These are phyloP conservation scores for Wickerhamiella galacta DNA, from an alignment of 805 yeast genomes.

Conservation along the genomic window DNA sequence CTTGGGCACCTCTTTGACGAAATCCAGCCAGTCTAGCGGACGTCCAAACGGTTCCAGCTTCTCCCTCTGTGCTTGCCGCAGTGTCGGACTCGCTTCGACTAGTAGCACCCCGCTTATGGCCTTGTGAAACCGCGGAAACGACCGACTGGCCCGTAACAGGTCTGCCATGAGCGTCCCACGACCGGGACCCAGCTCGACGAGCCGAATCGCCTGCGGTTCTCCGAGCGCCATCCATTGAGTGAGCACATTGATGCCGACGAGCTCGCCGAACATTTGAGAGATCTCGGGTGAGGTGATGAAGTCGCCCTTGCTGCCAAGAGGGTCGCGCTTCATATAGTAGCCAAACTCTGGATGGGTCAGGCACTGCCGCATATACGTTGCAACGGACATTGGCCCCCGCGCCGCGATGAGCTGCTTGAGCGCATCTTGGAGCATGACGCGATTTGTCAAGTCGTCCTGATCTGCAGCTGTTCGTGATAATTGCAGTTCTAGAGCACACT, in stretches of 20 bases:
- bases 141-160: slow-evolving; percentile 25
- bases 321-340: slow-evolving; percentile 63
- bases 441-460: neutral
- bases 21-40: slow-evolving; percentile 25
- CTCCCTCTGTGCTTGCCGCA: slow-evolving; percentile 39
- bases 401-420: slow-evolving; percentile 23
- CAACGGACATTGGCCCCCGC: slow-evolving; percentile 61
- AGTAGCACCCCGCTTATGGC: slow-evolving; percentile 28
- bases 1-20: slow-evolving; percentile 19
- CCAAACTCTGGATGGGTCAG: slow-evolving; percentile 63
- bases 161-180: slow-evolving; percentile 65
- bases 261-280: slow-evolving; percentile 74
- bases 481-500: neutral
- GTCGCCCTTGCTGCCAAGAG: slow-evolving; percentile 54
- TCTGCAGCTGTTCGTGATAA: too few species aligned
- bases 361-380: slow-evolving; percentile 68
- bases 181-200: slow-evolving; percentile 78
- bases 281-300: slow-evolving; percentile 78
- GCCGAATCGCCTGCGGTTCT: slow-evolving; percentile 31
- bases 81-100: slow-evolving; percentile 56
- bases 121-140: slow-evolving; percentile 22
- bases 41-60: slow-evolving; percentile 40
- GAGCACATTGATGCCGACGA: slow-evolving; percentile 53
- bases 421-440: slow-evolving; percentile 6
- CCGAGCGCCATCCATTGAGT: slow-evolving; percentile 41